Evolutionary conservation across 2,329 filamentous ascomycete genomes (phyloP).

Genomic region (Immersiporthe knoxdaviesiana): DNA sequence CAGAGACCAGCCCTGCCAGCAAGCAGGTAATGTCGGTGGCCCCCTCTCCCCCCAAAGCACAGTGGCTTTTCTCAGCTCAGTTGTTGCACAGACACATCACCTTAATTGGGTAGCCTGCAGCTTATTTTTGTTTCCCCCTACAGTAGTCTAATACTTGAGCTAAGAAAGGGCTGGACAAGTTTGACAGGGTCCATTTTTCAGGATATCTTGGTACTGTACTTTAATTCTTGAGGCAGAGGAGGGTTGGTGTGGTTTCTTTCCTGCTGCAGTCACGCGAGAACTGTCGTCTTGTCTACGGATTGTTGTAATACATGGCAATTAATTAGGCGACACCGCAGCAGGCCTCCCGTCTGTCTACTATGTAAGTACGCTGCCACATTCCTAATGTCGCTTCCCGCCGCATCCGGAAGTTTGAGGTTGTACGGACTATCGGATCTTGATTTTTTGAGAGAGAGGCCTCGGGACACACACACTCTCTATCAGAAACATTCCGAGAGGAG

Average conservation of each 20-base stretch:
- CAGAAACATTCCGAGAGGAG: neutral
- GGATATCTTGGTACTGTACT: neutral
- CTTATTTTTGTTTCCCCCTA: too few species aligned
- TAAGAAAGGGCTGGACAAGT: neutral
- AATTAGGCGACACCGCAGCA: neutral
- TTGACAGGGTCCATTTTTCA: neutral
- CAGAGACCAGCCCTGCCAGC: neutral
- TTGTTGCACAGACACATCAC: neutral
- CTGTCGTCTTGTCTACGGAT: neutral
- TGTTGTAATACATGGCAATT: neutral
- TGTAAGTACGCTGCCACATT: neutral
- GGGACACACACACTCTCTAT: neutral
- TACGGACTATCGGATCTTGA: neutral
- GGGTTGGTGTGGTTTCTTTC: neutral
- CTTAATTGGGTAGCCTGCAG: neutral
- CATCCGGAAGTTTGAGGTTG: neutral
- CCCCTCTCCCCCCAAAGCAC: too few species aligned
- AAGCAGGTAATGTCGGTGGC: neutral
- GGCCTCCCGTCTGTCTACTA: neutral
- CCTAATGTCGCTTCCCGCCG: neutral
- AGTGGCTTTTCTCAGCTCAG: neutral
- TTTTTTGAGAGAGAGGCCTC: neutral
- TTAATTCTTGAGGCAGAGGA: neutral
- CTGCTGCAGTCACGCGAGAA: neutral
- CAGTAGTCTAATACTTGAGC: neutral